phyloP scores from a whole-genome alignment of 2,329 filamentous ascomycete species.

The Penicillium vulpinum region DNA sequence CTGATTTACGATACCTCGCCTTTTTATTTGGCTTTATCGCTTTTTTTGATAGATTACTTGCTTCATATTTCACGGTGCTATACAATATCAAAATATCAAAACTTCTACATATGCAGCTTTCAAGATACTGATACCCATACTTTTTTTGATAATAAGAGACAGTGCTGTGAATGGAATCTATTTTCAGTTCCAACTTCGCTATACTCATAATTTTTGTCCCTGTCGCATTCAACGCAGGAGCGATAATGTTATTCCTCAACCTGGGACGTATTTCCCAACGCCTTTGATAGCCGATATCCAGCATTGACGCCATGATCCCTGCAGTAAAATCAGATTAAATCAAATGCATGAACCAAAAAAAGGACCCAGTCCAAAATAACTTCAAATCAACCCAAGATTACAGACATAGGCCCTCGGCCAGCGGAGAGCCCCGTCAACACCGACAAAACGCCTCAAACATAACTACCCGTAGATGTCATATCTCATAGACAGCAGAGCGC shows the following conservation, averaged over 20 bases:
- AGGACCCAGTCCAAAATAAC: not conserved
- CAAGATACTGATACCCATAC: not conserved
- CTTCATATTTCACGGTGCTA: not conserved
- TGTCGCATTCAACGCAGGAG: not conserved
- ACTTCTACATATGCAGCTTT: not conserved
- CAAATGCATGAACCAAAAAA: not conserved
- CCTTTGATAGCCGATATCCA: not conserved
- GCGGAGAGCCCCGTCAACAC: not conserved
- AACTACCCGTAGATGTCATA: not conserved
- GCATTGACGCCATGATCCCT: not conserved
- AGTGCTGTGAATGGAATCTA: not conserved
- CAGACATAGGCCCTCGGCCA: constrained; percentile 2
- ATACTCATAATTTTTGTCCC: not conserved
- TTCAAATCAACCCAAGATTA: not conserved
- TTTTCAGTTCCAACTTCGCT: not conserved
- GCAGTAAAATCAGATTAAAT: not conserved
- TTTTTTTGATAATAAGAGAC: not conserved
- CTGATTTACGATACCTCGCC: constrained; percentile 2
- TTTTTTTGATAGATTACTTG: constrained; percentile 7
- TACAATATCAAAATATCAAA: not conserved
- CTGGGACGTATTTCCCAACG: not conserved
- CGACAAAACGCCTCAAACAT: not conserved
- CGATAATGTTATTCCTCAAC: not conserved
- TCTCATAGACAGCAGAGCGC: constrained; percentile 69
- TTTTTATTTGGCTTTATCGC: not conserved